A percentile compares a stretch with the other conserved stretches of the same genome.
Evolutionary conservation across 2,329 filamentous ascomycete genomes (phyloP).

Genomic region (Fusarium camptoceras): DNA sequence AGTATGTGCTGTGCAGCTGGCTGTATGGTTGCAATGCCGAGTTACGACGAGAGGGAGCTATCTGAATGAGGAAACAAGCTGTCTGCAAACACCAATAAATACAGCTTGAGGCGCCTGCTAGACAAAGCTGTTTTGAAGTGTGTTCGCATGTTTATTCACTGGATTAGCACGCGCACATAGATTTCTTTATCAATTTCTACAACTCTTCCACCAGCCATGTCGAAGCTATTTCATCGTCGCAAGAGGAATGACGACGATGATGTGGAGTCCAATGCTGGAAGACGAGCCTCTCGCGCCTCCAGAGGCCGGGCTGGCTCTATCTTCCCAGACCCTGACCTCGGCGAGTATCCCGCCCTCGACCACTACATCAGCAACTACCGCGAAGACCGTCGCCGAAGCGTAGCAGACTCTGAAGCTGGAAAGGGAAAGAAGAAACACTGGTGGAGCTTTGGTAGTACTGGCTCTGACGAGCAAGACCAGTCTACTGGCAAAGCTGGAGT

Average conservation of each 20-base stretch:
- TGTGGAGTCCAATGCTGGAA: conserved; percentile 17
- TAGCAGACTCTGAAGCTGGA: neutral
- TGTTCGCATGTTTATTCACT: neutral
- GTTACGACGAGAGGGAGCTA: neutral
- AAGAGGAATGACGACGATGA: conserved; percentile 22
- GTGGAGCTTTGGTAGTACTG: conserved; percentile 27
- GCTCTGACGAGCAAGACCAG: neutral
- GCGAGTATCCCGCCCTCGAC: conserved; percentile 30
- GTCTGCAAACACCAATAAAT: conserved; percentile 18
- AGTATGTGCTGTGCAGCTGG: neutral
- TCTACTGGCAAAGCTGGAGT: conserved; percentile 4
- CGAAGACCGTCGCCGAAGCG: conserved; percentile 27
- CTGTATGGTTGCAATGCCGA: neutral
- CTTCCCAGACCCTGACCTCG: conserved; percentile 18
- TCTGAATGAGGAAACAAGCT: conserved; percentile 2
- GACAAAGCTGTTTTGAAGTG: neutral
- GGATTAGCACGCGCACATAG: neutral
- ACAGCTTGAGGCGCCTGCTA: neutral
- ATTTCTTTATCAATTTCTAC: neutral
- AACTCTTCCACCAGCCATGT: conserved; percentile 1
- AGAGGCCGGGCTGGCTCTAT: conserved; percentile 15
- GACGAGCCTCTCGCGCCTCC: conserved; percentile 27
- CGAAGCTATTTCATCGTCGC: conserved; percentile 25
- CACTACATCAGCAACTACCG: conserved; percentile 35
- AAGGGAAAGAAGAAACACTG: conserved; percentile 32